Conservation (phyloP, 1,284 basidiomycete species). For the Ustilago shanxiensis region DNA sequence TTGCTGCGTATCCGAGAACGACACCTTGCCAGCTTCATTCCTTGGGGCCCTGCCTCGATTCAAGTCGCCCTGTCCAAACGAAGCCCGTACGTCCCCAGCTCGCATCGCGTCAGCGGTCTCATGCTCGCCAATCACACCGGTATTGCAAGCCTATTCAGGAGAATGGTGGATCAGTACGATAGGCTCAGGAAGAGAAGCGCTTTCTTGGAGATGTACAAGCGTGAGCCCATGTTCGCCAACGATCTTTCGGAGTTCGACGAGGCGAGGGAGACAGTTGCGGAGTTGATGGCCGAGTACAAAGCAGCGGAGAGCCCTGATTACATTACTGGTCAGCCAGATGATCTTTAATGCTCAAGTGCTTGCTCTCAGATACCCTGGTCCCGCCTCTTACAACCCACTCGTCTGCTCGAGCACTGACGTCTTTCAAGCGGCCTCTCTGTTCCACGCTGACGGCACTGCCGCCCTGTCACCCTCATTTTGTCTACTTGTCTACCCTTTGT, state of each 20-base stretch:
- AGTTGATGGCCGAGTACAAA: constrained; percentile 68
- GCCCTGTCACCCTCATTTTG: constrained; percentile 4
- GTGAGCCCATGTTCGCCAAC: constrained; percentile 76
- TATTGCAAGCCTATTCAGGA: constrained; percentile 85
- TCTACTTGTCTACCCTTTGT: constrained; percentile 14
- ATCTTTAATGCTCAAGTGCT: constrained; percentile 23
- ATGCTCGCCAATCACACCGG: constrained; percentile 99
- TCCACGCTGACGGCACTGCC: background rate
- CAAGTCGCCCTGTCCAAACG: constrained; percentile 94
- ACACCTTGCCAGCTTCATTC: constrained; percentile 96
- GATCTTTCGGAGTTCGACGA: constrained; percentile 68
- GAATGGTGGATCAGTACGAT: constrained; percentile 96
- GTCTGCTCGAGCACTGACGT: background rate
- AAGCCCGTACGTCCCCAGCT: constrained; percentile 88
- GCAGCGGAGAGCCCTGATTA: constrained; percentile 66
- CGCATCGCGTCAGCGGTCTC: constrained; percentile 91
- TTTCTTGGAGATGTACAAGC: constrained; percentile 97
- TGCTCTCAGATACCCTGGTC: background rate
- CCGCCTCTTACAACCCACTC: background rate
- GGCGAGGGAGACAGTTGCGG: constrained; percentile 65
- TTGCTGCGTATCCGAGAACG: constrained; percentile 94
- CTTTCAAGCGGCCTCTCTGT: background rate
- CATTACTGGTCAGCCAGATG: constrained; percentile 50
- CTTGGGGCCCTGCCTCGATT: constrained; percentile 98
- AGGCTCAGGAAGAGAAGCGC: constrained; percentile 88